Base-by-base conservation (phyloP, 352 stramenopile species). In the Globisporangium ultimum region DNA sequence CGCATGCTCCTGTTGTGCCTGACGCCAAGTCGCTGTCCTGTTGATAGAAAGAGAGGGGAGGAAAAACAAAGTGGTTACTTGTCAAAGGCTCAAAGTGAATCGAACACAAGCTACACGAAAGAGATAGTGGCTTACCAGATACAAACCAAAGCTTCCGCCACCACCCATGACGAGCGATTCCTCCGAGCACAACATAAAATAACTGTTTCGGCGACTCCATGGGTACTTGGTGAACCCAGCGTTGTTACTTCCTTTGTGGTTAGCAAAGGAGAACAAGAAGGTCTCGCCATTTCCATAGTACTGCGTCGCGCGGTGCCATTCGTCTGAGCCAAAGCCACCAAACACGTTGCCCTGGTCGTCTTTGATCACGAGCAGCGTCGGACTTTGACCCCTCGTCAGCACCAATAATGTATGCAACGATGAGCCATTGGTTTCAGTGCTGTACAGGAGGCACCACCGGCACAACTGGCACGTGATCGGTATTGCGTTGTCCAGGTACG, bases 131-230 rank as follows among this genome's bases (percentile, higher is more conserved):
- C 80, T 61, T 71, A 93, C 85, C 65, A 97, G 63, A 58, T 91
- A 95, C 55, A 97, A 76, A 1, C 87, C 90, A 60, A 97, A 97
- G 59, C 78, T 91, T 36, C 89, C 89, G 2, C 90, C 90, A 17
- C 90, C 90, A 41, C 90, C 90, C 82, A 97, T 94, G 20, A 94
- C 85, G 41, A 97, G 72, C 38, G 88, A 95, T 55, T 96, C 86
- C 13, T 96, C 87, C 17, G 86, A 96, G 67, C 86, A 95, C 21
- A 97, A 72, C 80, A 93, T 88, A 48, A 96, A 97, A 64, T 96
- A 97, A 61, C 79, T 91, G 72, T 97, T 97, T 52, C 87, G 84
- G 18, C 89, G 82, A 38, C 86, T 96, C 85, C 88, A 96, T 43
- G 85, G 64, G 50, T 93, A 95, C 55, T 91, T 92, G 11, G 74